phyloP scores from a whole-genome alignment of 306 rosid species.

The Prunus dulcis region DNA sequence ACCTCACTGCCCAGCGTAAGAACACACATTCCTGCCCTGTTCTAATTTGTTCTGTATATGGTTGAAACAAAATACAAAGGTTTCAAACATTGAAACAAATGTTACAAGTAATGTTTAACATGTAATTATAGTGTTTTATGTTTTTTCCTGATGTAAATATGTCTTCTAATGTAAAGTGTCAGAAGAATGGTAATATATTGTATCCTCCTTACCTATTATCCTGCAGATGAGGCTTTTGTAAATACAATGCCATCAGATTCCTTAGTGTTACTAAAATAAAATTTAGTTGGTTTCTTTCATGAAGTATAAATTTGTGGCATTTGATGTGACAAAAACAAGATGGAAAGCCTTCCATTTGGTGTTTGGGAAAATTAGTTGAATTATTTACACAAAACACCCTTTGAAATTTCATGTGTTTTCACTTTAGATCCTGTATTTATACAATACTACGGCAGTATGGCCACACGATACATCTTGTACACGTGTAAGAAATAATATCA shows the following conservation, averaged over 20 bases:
- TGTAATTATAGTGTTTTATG: conserved; percentile 4
- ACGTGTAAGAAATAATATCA: too few species aligned
- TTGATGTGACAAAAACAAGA: not conserved
- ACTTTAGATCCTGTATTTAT: too few species aligned
- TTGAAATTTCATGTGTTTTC: not conserved
- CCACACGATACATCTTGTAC: too few species aligned
- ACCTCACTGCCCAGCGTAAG: not conserved
- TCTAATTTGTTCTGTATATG: not conserved
- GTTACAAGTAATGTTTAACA: not conserved
- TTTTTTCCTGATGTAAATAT: not conserved
- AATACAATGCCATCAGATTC: not conserved
- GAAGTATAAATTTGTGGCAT: not conserved
- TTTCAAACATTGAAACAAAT: not conserved
- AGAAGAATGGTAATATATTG: too few species aligned
- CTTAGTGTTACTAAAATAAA: not conserved
- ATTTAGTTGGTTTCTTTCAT: not conserved
- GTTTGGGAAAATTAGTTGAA: not conserved
- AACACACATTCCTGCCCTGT: not conserved
- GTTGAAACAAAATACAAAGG: not conserved
- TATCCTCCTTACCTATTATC: too few species aligned
- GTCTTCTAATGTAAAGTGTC: not conserved
- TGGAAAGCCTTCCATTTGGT: not conserved
- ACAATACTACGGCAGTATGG: too few species aligned
- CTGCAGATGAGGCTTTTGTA: too few species aligned
- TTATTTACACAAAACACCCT: not conserved